Base-by-base conservation (phyloP, 768 basidiomycete genomes). In the Panaeolus papilionaceus region DNA sequence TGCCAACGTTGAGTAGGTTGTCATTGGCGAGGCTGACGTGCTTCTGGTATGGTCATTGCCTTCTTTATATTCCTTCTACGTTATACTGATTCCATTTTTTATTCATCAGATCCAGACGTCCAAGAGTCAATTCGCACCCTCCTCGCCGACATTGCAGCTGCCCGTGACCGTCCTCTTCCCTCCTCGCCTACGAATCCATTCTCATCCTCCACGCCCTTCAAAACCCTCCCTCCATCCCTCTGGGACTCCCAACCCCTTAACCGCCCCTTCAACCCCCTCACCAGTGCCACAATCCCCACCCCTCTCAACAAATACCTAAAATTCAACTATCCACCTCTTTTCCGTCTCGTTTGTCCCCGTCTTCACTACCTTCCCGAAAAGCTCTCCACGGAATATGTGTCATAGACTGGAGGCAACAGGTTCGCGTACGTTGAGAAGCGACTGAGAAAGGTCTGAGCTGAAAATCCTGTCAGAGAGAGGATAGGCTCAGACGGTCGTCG, bases 211-310 rank as follows among this genome's bases (percentile, higher is more conserved):
- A 20, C 75, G 67, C 47, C 47, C 18, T 26, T 61, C 66, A 61
- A n/a, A 63, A 68, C 39, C 68, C 69, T 62, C 66, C 69, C 69
- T 54, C n/a, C 64, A 61, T 68, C 18, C 68, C 67, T 68, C 61
- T 40, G 64, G 20, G 49, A 68, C 40, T 20, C 71, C 18, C 67
- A 71, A 9, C 80, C 82, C 33, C 75, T 83, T 61, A 76, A 85
- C 42, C 90, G 91, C 75, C 93, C 94, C 4, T 94, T 94, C 84
- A 86, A 94, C 75, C 79, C 96, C 51, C 84, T 98, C 33, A 90
- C 92, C 16, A 92, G 92, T 51, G 96, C 96, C 0, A 97, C 96
- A 2, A 92, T 98, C 68, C 95, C 96, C 8, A 85, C 87, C 40
- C 86, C 92, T 2, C 88, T 94, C 61, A 85, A 88, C 37, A 75